A percentile compares a stretch with the other conserved stretches of the same genome.
Evolutionary conservation across 2,329 filamentous ascomycete species (phyloP).

Genomic region (Fusarium bactridioides): DNA sequence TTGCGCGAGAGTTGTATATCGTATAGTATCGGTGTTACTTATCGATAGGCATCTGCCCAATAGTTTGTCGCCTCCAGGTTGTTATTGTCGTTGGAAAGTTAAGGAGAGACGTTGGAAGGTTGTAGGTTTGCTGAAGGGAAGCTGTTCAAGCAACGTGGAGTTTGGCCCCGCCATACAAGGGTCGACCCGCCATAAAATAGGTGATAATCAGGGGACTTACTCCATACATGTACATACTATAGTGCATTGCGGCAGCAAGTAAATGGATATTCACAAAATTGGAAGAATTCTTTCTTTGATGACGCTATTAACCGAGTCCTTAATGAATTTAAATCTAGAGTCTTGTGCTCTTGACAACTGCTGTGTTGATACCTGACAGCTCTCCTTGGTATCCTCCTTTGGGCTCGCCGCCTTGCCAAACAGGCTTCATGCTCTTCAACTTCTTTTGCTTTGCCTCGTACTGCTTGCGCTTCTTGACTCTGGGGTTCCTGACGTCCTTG

Average conservation of each 20-base stretch:
- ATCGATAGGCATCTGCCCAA: slow-evolving; percentile 14
- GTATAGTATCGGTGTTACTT: neutral
- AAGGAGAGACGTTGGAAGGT: slow-evolving; percentile 8
- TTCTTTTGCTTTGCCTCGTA: slow-evolving; percentile 99
- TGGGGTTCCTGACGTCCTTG: slow-evolving; percentile 93
- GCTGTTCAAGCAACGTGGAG: slow-evolving; percentile 39
- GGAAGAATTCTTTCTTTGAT: neutral
- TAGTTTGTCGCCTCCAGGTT: neutral
- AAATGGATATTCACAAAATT: neutral
- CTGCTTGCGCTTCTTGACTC: slow-evolving; percentile 98
- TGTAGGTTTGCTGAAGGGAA: slow-evolving; percentile 12
- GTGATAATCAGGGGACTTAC: slow-evolving; percentile 2
- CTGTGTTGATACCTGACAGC: slow-evolving; percentile 92
- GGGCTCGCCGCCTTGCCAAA: slow-evolving; percentile 87
- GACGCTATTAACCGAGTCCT: slow-evolving; percentile 25
- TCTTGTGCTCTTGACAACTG: slow-evolving; percentile 92
- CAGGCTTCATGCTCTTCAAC: slow-evolving; percentile 81
- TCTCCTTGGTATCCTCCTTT: slow-evolving; percentile 90
- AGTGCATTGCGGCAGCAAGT: neutral
- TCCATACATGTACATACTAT: neutral
- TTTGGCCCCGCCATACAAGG: slow-evolving; percentile 35
- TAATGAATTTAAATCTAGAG: slow-evolving; percentile 60
- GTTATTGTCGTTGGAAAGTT: neutral
- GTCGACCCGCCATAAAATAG: slow-evolving; percentile 1
- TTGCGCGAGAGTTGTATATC: slow-evolving; percentile 2